Conservation (phyloP, 179 eudicot species). For the Drosera spatulata region DNA sequence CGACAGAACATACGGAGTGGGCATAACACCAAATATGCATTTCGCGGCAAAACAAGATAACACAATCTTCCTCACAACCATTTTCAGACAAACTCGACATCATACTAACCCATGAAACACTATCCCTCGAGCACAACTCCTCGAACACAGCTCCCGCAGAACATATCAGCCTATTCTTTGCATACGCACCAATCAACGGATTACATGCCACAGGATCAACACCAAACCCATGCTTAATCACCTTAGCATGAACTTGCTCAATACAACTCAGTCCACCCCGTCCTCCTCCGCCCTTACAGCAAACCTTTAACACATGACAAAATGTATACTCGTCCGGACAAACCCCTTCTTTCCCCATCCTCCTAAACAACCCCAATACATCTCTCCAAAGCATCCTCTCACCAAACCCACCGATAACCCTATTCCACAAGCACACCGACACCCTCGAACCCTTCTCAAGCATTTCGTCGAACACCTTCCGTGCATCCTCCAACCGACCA, state of each 20-base stretch:
- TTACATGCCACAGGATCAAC: slow-evolving; percentile 46
- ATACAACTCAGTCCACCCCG: slow-evolving; percentile 18
- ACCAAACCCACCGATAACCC: slow-evolving; percentile 21
- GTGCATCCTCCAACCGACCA: slow-evolving; percentile 37
- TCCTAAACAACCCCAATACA: slow-evolving; percentile 32
- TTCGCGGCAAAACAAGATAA: slow-evolving; percentile 44
- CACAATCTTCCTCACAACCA: slow-evolving; percentile 44
- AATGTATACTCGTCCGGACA: slow-evolving; percentile 47
- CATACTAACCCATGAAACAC: slow-evolving; percentile 90
- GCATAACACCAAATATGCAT: slow-evolving; percentile 57
- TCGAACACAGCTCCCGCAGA: slow-evolving; percentile 53
- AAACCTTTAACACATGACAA: slow-evolving; percentile 43
- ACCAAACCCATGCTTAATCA: slow-evolving; percentile 47
- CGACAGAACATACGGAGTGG: slow-evolving; percentile 75
- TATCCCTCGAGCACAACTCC: slow-evolving; percentile 35
- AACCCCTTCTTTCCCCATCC: slow-evolving; percentile 34
- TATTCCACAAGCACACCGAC: slow-evolving; percentile 33
- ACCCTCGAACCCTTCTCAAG: slow-evolving; percentile 20
- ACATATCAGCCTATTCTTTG: slow-evolving; percentile 44
- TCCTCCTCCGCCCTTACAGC: slow-evolving; percentile 25
- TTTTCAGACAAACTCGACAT: slow-evolving; percentile 74
- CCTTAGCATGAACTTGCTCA: slow-evolving; percentile 61
- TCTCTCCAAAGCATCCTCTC: slow-evolving; percentile 19
- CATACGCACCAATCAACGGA: slow-evolving; percentile 61
- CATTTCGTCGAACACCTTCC: slow-evolving; percentile 36